phyloP scores from a whole-genome alignment of 345 rosid species.

The Psidium friedrichsthalianum region DNA sequence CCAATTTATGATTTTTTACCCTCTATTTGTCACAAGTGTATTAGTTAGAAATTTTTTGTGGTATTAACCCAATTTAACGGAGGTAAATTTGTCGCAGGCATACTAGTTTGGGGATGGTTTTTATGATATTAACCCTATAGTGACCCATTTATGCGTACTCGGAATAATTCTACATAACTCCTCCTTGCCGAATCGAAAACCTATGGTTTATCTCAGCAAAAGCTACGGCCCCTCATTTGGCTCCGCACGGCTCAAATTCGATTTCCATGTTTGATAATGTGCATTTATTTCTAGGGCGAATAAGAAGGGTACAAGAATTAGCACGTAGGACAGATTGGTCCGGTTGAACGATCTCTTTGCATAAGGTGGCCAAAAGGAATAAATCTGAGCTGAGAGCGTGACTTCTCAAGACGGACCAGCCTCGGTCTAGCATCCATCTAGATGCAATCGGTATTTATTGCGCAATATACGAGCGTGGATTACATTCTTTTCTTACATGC shows the following conservation, averaged over 20 bases:
- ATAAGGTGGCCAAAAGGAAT: background rate
- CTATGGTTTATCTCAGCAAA: no score
- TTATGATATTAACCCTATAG: background rate
- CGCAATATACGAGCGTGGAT: background rate
- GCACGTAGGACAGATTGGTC: background rate
- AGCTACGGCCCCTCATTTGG: background rate
- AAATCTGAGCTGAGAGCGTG: background rate
- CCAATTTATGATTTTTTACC: no score
- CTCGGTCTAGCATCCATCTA: background rate
- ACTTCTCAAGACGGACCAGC: background rate
- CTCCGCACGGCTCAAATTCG: background rate
- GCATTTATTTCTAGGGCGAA: background rate
- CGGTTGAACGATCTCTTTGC: background rate
- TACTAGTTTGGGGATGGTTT: no score
- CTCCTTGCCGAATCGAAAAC: background rate
- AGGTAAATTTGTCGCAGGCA: no score
- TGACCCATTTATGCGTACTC: background rate
- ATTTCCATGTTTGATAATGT: background rate
- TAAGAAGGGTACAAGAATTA: background rate
- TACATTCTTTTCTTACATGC: background rate
- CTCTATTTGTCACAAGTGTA: no score
- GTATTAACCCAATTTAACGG: no score
- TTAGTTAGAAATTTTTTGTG: no score
- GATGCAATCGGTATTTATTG: background rate
- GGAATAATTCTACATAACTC: background rate